phyloP scores from a whole-genome alignment of 495 filamentous ascomycete genomes.

The Podospora didyma region DNA sequence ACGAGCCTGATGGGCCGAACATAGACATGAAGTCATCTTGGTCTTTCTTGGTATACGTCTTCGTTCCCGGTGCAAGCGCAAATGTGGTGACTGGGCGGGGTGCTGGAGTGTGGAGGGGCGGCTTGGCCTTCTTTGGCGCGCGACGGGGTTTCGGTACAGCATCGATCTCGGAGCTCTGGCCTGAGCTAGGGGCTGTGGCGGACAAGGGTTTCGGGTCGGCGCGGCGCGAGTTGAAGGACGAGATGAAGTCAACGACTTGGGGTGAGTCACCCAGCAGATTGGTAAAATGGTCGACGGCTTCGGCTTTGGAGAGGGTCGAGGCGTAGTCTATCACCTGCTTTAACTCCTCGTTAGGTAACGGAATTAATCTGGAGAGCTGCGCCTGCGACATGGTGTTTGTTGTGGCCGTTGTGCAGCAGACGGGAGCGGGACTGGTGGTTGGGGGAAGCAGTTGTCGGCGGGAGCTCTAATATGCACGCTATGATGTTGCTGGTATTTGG shows the following conservation, averaged over 20 bases:
- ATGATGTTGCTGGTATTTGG: too few species aligned
- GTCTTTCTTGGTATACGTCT: slow-evolving; percentile 40
- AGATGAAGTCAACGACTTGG: slow-evolving; percentile 84
- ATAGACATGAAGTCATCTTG: slow-evolving; percentile 41
- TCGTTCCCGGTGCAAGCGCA: slow-evolving; percentile 29
- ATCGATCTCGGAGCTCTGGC: slow-evolving; percentile 23
- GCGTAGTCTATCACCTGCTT: slow-evolving; percentile 79
- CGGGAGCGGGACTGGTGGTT: too few species aligned
- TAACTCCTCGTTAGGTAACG: slow-evolving; percentile 78
- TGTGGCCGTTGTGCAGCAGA: too few species aligned
- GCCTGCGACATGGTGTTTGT: slow-evolving; percentile 50
- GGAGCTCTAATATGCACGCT: too few species aligned
- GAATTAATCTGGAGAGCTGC: slow-evolving; percentile 72
- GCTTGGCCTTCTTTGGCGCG: slow-evolving; percentile 54
- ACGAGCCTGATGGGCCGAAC: slow-evolving; percentile 25
- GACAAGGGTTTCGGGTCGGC: slow-evolving; percentile 35
- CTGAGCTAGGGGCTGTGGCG: slow-evolving; percentile 17
- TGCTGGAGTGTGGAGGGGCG: slow-evolving; percentile 55
- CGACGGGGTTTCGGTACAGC: slow-evolving; percentile 26
- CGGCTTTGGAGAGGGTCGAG: slow-evolving; percentile 60
- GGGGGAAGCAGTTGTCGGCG: too few species aligned
- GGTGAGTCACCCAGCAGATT: slow-evolving; percentile 85
- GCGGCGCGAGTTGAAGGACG: slow-evolving; percentile 78
- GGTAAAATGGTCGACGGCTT: slow-evolving; percentile 78
- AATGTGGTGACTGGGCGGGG: slow-evolving; percentile 60